Conservation (phyloP, 257 asterid species). For the Anisodus tanguticus region DNA sequence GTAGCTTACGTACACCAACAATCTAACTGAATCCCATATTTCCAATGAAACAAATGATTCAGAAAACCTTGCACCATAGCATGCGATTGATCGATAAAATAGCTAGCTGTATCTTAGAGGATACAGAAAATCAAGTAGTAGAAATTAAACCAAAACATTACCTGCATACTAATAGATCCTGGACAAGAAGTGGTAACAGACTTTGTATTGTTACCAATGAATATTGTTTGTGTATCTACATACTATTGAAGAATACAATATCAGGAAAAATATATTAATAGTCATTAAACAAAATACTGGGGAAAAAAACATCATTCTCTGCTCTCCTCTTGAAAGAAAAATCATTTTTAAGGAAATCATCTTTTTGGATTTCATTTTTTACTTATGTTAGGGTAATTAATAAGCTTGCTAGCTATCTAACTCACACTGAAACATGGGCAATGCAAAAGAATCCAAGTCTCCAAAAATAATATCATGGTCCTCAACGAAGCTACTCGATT, state of each 20-base stretch:
- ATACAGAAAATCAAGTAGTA: not conserved
- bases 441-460: slow-evolving; percentile 51
- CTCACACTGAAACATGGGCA: slow-evolving; percentile 69
- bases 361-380: not conserved
- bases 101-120: not conserved
- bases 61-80: no score
- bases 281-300: not conserved
- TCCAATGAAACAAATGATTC: not conserved
- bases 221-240: slow-evolving; percentile 28
- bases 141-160: not conserved
- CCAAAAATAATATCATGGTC: slow-evolving; percentile 75
- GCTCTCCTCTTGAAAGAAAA: not conserved
- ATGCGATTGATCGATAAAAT: no score
- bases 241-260: slow-evolving; percentile 29
- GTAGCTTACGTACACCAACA: not conserved
- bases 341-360: slow-evolving; percentile 28
- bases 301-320: not conserved
- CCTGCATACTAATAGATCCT: not conserved
- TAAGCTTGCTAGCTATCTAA: slow-evolving; percentile 45
- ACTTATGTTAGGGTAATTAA: not conserved
- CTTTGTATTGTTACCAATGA: slow-evolving; percentile 6
- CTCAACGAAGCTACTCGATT: slow-evolving; percentile 56
- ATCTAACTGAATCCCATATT: not conserved
- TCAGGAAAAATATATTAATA: not conserved
- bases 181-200: not conserved